A percentile compares a stretch with the other conserved stretches of the same genome.
Evolutionary conservation across 2,329 filamentous ascomycete genomes (phyloP).

Genomic region (Botryotinia convoluta): DNA sequence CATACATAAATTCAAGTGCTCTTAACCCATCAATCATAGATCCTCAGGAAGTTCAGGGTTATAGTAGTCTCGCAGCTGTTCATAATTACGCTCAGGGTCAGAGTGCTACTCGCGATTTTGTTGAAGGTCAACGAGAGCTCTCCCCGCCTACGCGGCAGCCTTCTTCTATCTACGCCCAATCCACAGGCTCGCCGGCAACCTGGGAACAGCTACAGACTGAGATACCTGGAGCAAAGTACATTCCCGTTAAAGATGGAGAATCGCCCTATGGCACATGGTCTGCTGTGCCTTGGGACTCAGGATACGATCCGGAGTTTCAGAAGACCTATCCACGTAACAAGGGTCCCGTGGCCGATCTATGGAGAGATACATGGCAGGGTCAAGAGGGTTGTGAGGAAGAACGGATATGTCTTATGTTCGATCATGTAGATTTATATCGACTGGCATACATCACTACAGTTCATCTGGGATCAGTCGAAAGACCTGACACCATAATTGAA

Average conservation of each 20-base stretch:
- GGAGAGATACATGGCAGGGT: not conserved
- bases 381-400: not conserved
- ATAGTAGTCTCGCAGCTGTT: not conserved
- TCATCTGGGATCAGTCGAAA: not conserved
- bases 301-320: not conserved
- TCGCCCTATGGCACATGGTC: not conserved
- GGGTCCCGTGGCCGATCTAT: not conserved
- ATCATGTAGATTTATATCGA: slow-evolving; percentile 4
- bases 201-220: not conserved
- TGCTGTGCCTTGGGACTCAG: not conserved
- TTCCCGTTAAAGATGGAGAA: not conserved
- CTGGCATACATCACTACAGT: not conserved
- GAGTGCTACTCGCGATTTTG: not conserved
- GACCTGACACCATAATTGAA: not conserved
- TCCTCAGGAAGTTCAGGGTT: not conserved
- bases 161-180: not conserved
- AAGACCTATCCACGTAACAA: not conserved
- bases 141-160: not conserved
- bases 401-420: not conserved
- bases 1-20: not conserved
- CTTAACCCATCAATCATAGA: not conserved
- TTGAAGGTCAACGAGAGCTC: not conserved
- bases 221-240: not conserved
- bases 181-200: not conserved
- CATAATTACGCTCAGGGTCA: not conserved